A percentile compares a stretch with the other conserved stretches of the same genome.
phyloP scores from a whole-genome alignment of 2,329 filamentous ascomycete genomes.

The Aspergillus texensis region DNA sequence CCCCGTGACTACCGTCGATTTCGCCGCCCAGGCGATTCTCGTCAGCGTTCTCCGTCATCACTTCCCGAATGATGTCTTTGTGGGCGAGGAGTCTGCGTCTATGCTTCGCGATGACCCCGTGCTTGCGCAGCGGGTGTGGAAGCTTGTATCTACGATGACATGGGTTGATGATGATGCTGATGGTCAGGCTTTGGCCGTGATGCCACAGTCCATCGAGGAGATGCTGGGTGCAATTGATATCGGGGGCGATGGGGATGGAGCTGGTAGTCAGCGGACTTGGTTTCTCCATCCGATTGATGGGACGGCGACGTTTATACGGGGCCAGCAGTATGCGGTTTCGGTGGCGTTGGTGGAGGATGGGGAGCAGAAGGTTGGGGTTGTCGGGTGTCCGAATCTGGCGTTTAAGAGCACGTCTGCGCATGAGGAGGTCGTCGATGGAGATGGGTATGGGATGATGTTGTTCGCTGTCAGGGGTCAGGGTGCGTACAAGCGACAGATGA shows the following conservation, averaged over 20 bases:
- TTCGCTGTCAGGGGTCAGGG: constrained; percentile 12
- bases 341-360: constrained; percentile 11
- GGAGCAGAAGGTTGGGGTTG: constrained; percentile 14
- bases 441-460: constrained; percentile 9
- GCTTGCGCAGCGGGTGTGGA: constrained; percentile 10
- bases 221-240: constrained; percentile 9
- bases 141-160: neutral
- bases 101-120: constrained; percentile 7
- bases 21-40: constrained; percentile 13
- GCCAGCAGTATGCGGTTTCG: constrained; percentile 13
- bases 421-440: constrained; percentile 6
- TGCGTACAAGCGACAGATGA: constrained; percentile 8
- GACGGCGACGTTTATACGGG: constrained; percentile 11
- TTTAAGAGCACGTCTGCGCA: neutral
- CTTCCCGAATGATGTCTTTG: constrained; percentile 11
- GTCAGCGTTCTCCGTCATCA: constrained; percentile 8
- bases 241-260: neutral
- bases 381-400: constrained; percentile 13
- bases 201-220: constrained; percentile 1
- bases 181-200: neutral
- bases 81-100: constrained; percentile 9
- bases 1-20: constrained; percentile 9
- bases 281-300: constrained; percentile 16
- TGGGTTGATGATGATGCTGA: neutral
- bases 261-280: constrained; percentile 8